Evolutionary conservation across 768 basidiomycete species (phyloP).

Genomic region (Tricholoma matsutake): DNA sequence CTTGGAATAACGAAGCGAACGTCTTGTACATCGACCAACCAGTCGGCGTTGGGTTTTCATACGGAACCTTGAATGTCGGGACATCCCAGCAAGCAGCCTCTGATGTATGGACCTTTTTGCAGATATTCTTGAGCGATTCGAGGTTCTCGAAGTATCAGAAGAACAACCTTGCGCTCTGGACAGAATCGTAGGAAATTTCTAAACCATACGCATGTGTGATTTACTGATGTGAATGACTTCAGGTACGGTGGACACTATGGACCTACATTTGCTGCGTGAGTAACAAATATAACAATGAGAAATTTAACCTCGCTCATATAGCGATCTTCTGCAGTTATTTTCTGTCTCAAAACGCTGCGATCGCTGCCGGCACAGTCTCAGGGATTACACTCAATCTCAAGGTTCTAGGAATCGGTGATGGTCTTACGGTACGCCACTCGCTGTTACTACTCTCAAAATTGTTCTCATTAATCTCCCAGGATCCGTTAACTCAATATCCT

Average conservation of each 20-base stretch:
- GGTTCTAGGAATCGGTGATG: constrained; percentile 60
- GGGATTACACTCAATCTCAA: constrained; percentile 57
- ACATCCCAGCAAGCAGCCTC: constrained; percentile 52
- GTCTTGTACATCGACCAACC: constrained; percentile 65
- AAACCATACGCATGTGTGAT: neutral
- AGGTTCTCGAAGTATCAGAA: constrained; percentile 46
- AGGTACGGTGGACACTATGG: constrained; percentile 75
- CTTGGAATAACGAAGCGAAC: constrained; percentile 58
- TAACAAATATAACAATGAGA: neutral
- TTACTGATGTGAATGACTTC: neutral
- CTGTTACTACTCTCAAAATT: neutral
- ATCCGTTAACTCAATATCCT: constrained; percentile 52
- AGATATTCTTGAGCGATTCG: constrained; percentile 56
- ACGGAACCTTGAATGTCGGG: constrained; percentile 46
- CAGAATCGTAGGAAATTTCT: constrained; percentile 46
- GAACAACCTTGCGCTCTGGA: constrained; percentile 57
- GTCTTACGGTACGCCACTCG: constrained; percentile 46
- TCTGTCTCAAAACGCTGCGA: constrained; percentile 56
- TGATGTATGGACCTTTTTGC: constrained; percentile 61
- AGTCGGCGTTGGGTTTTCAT: constrained; percentile 60
- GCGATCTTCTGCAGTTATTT: constrained; percentile 37
- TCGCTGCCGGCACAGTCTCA: constrained; percentile 40
- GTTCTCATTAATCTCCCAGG: constrained; percentile 18
- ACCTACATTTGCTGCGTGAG: constrained; percentile 58
- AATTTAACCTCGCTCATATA: neutral